These are phyloP conservation scores for Piper longum DNA, from an alignment of 164 flowering plant genomes.

Conservation along the genomic window DNA sequence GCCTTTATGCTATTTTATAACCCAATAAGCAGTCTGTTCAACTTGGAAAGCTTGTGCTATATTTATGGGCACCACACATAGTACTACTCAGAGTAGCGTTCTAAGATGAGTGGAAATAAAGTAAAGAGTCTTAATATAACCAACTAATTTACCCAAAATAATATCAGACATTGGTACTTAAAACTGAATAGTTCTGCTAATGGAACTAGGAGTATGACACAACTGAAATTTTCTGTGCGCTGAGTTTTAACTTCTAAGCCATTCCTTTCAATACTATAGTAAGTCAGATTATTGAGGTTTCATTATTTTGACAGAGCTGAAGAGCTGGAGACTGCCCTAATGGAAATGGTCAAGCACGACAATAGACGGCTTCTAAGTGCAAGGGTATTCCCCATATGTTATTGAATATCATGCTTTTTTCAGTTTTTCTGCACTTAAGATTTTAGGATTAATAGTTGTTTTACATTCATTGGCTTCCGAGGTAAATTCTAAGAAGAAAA, in stretches of 20 bases:
- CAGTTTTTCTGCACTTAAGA: neutral
- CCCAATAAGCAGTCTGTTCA: too few species aligned
- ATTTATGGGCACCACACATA: too few species aligned
- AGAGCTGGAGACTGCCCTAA: conserved; percentile 85
- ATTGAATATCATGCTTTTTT: neutral
- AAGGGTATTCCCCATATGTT: conserved; percentile 32
- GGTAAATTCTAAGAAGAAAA: neutral
- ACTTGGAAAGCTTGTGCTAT: too few species aligned
- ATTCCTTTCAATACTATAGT: neutral
- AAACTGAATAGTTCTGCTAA: too few species aligned
- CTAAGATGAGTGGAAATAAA: too few species aligned
- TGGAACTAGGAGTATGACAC: too few species aligned
- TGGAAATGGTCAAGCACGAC: conserved; percentile 86
- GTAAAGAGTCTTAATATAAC: too few species aligned
- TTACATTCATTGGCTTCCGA: neutral
- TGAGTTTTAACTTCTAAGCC: neutral
- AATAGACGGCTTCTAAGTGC: conserved; percentile 77
- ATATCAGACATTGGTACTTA: too few species aligned
- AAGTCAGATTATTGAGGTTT: neutral
- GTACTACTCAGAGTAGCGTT: too few species aligned
- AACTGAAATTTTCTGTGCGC: too few species aligned
- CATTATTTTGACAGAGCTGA: conserved; percentile 53
- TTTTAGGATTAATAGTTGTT: neutral
- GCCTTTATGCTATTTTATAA: too few species aligned
- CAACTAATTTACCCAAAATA: too few species aligned